phyloP scores from a whole-genome alignment of 768 basidiomycete species.

The Trametes gibbosa region DNA sequence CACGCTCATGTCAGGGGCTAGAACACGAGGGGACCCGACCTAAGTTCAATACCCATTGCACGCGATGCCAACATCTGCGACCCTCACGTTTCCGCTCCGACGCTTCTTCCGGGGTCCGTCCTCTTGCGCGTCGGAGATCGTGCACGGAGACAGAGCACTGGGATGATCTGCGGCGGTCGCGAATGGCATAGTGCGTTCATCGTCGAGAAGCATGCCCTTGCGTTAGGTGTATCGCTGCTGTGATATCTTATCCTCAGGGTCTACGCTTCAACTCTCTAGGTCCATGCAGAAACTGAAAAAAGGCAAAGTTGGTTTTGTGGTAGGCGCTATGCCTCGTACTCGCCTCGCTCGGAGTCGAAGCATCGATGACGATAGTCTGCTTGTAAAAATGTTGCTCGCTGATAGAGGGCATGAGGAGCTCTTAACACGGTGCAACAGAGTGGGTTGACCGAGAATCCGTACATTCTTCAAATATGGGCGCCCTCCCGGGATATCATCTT shows the following conservation, averaged over 20 bases:
- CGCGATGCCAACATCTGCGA: neutral
- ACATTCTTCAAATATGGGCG: too few relatives aligned
- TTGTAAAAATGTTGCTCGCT: too few relatives aligned
- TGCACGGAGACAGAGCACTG: neutral
- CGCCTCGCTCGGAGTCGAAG: too few relatives aligned
- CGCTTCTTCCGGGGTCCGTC: neutral
- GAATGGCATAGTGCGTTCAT: neutral
- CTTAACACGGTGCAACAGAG: too few relatives aligned
- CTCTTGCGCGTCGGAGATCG: neutral
- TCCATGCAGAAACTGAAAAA: too few relatives aligned
- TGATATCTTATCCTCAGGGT: neutral
- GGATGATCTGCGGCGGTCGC: neutral
- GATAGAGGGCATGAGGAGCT: too few relatives aligned
- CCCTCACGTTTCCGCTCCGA: neutral
- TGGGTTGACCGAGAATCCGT: too few relatives aligned
- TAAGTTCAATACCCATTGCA: neutral
- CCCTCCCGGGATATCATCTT: too few relatives aligned
- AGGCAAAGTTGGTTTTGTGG: too few relatives aligned
- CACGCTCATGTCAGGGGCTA: neutral
- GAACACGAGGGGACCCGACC: neutral
- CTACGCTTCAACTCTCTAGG: too few relatives aligned
- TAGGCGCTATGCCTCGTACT: too few relatives aligned
- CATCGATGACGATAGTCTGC: too few relatives aligned
- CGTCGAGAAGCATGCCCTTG: neutral
- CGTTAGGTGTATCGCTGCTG: neutral